Evolutionary conservation across 2,329 filamentous ascomycete species (phyloP), one percentile per base, ranked within the genome.

Genomic region (Metarhizium robertsii): DNA sequence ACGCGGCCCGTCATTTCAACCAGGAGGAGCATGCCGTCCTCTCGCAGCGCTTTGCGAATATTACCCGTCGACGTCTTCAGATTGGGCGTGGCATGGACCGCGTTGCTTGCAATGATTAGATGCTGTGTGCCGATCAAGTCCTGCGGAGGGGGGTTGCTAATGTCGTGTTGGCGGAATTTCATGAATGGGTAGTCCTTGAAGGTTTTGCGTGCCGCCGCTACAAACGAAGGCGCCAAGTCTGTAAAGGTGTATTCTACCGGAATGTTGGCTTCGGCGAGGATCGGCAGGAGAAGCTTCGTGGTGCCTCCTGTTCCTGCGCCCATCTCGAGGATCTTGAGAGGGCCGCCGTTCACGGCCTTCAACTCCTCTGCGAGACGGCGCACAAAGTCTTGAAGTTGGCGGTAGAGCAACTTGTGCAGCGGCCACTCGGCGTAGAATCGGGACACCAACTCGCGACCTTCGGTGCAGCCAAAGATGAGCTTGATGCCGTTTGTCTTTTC

Each of bases 181-280:
- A 60, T 58, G 25, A 53, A 56, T 1, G 59, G 49, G 8, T 55
- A 58, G 16, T 56, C n/a, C 25, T 55, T 55, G 38, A 54, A 55
- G 18, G 18, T 55, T 11, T 56, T 57, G 8, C 50, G 46, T 14
- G 57, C 59, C 8, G 49, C 42, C 2, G 59, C 53, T 2, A 59
- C 57, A 30, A 61, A 50, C 5, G 60, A 59, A 0, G 56, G 54
- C 0, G 70, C 65, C 2, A 75, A 56, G 45, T 76, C 73, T 1
- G 73, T 74, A 53, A 75, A 71, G 0, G 67, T 71, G 57, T 75
- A 75, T 46, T 66, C 61, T 29, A 71, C 62, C 0, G 65, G 61
- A 0, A 67, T 65, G 65, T 1, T 63, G 36, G 2, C 69, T 63
- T 4, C 73, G 53, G 52, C 62, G 2, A 75, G 61, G 1, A 64